These are phyloP conservation scores for Insectozyma bohioensis DNA, from an alignment of 1,139 yeast genomes.

Conservation along the genomic window DNA sequence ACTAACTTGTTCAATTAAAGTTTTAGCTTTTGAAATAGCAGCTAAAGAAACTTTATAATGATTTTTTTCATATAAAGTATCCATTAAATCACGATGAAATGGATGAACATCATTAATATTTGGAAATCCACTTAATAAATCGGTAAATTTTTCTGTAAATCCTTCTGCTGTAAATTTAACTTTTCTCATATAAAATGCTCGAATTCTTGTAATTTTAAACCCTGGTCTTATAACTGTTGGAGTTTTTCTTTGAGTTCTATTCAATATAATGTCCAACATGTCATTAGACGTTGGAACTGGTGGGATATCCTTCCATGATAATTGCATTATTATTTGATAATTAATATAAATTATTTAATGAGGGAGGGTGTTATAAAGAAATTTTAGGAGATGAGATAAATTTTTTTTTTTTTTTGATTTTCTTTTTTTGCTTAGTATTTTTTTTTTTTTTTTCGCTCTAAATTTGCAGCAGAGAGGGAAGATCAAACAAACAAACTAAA, in stretches of 20 bases:
- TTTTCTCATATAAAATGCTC: slow-evolving; percentile 98
- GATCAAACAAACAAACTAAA: no score
- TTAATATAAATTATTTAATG: background rate
- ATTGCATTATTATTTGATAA: slow-evolving; percentile 60
- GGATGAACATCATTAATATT: slow-evolving; percentile 97
- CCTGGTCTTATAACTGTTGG: slow-evolving; percentile 98
- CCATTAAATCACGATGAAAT: slow-evolving; percentile 96
- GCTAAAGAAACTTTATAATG: slow-evolving; percentile 98
- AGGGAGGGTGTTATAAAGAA: background rate
- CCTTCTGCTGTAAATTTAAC: slow-evolving; percentile 96
- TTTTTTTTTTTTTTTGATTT: slow-evolving; percentile 5
- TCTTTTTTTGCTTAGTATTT: slow-evolving; percentile 2
- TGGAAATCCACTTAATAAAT: slow-evolving; percentile 85
- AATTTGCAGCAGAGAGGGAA: background rate
- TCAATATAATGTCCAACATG: slow-evolving; percentile 91
- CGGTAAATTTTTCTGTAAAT: slow-evolving; percentile 86
- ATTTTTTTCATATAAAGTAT: slow-evolving; percentile 94
- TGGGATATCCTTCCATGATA: slow-evolving; percentile 97
- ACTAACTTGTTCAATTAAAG: slow-evolving; percentile 91
- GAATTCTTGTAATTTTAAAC: slow-evolving; percentile 90
- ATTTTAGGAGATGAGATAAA: slow-evolving; percentile 7
- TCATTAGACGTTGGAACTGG: slow-evolving; percentile 91
- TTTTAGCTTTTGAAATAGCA: slow-evolving; percentile 89
- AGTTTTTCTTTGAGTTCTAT: slow-evolving; percentile 97
- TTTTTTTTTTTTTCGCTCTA: slow-evolving; percentile 5